A percentile compares a stretch with the other conserved stretches of the same genome.
phyloP scores from a whole-genome alignment of 768 basidiomycete genomes.

The Mycena capillaripes region DNA sequence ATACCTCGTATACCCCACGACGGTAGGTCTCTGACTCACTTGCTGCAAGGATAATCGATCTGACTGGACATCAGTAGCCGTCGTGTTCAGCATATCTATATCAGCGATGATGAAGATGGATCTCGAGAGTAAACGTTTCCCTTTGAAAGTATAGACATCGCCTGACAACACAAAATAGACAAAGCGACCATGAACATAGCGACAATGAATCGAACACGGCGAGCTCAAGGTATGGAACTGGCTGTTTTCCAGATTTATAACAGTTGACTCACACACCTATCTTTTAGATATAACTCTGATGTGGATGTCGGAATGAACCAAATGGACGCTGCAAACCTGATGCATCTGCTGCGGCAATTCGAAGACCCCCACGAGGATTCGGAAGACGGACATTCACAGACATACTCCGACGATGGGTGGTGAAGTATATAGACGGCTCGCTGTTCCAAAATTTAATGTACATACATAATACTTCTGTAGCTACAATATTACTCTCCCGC shows the following conservation, averaged over 20 bases:
- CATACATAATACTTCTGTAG: no score
- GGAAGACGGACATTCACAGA: not conserved
- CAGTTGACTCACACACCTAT: no score
- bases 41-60: not conserved
- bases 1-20: not conserved
- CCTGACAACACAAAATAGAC: not conserved
- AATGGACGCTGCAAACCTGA: not conserved
- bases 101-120: not conserved
- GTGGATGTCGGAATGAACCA: no score
- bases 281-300: not conserved
- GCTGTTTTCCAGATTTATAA: not conserved
- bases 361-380: not conserved
- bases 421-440: no score
- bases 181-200: not conserved
- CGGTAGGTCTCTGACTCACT: not conserved
- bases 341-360: slow-evolving; percentile 6
- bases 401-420: not conserved
- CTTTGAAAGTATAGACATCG: not conserved
- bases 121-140: not conserved
- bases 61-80: not conserved
- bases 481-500: no score
- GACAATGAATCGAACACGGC: slow-evolving; percentile 5
- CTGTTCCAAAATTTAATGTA: no score
- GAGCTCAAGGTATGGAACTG: not conserved
- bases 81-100: not conserved